A percentile compares a stretch with the other conserved stretches of the same genome.
Conservation (phyloP, 495 filamentous ascomycete species). For the Pseudoneurospora amorphoporcata region DNA sequence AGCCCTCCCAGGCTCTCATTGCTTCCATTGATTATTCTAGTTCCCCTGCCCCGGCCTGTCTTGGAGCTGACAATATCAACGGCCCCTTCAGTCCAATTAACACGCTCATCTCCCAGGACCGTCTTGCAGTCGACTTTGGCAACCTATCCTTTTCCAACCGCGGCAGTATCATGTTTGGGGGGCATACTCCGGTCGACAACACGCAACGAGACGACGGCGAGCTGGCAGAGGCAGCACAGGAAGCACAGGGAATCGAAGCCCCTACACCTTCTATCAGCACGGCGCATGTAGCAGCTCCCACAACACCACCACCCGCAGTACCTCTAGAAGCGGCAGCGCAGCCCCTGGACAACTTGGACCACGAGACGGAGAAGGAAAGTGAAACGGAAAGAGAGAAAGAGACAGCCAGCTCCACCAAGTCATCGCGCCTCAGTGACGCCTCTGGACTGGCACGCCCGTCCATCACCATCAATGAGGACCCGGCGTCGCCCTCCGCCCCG, state of each 20-base stretch:
- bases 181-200: constrained; percentile 4
- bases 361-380: background rate
- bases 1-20: background rate
- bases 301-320: background rate
- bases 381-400: background rate
- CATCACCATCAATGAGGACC: constrained; percentile 5
- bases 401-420: background rate
- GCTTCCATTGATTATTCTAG: background rate
- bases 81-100: constrained; percentile 33
- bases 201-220: background rate
- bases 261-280: background rate
- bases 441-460: background rate
- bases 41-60: background rate
- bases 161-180: constrained; percentile 57
- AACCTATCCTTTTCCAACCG: constrained; percentile 45
- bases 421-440: background rate
- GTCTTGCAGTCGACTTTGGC: constrained; percentile 40
- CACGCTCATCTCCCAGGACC: constrained; percentile 42
- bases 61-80: background rate
- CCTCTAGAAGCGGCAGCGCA: background rate
- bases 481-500: constrained; percentile 3
- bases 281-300: background rate
- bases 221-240: background rate
- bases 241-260: background rate
- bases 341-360: background rate